These are phyloP conservation scores for Plasmodium vivax DNA, from an alignment of 169 alveolate species.

Conservation along the genomic window DNA sequence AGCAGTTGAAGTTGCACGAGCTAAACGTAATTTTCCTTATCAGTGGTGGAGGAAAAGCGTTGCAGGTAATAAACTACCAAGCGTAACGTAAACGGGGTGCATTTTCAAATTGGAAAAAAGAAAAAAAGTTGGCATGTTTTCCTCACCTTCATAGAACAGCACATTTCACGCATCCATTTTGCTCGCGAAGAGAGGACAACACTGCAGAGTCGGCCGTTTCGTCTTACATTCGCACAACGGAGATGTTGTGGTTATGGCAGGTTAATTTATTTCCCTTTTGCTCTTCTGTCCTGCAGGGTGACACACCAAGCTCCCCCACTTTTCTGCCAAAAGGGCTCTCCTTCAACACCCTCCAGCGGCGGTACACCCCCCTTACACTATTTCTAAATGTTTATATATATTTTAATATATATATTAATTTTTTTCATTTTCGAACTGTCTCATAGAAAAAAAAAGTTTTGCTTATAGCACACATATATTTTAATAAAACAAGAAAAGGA, in stretches of 20 bases:
- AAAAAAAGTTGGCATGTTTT: background rate
- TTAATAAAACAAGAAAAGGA: constrained; percentile 20
- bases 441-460: constrained; percentile 1
- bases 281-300: background rate
- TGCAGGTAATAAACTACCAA: background rate
- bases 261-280: background rate
- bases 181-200: background rate
- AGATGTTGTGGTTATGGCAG: background rate
- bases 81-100: background rate
- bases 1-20: background rate
- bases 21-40: background rate
- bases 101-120: background rate
- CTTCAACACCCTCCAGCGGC: background rate
- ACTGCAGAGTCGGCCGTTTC: background rate
- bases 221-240: background rate
- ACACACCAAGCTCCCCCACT: background rate
- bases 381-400: background rate
- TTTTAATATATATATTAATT: constrained; percentile 11
- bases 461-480: constrained; percentile 42
- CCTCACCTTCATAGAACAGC: background rate
- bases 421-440: constrained; percentile 36
- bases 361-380: background rate
- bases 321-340: background rate
- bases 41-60: background rate
- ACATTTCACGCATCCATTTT: background rate